Base-by-base conservation (phyloP, 441 rosid species). In the Manihot esculenta region DNA sequence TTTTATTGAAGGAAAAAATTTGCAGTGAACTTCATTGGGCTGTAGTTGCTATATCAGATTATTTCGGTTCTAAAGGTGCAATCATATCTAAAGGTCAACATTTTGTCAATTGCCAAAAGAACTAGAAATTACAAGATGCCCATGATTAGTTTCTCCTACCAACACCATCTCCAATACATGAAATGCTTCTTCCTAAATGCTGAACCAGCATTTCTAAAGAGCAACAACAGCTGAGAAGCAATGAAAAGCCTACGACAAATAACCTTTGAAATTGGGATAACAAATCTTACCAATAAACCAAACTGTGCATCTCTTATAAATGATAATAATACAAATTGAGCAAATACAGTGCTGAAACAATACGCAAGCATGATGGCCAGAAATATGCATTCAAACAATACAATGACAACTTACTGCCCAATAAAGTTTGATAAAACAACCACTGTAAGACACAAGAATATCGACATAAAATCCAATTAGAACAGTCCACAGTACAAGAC, bases 391-490 rank as follows among this genome's bases (percentile, higher is more conserved):
- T 64, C 20, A 47, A 30, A 64, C 49, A 44, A 64, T 42, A 54
- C 24, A 68, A 75, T 67, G 71, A 73, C 66, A 76, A 65, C 70
- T 35, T 24, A 70, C 57, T 57, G 42, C 67, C 62, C 38, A 50
- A 70, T 54, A 33, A 42, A 69, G 50, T 60, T 73, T 49, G 55
- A 77, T 38, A 72, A 51, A 57, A 70, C 70, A 60, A 76, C 67
- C 74, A 71, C 66, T 18, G 74, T 69, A 59, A 70, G 67, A 59
- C 79, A 77, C 74, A 76, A 68, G 74, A 70, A 35, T 75, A 77
- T 80, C 78, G 76, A 83, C 84, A 79, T 56, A 63, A 55, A 77
- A 81, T 64, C 80, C 77, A 83, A 85, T 85, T 79, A 79, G 85
- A 72, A 64, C 75, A 63, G 76, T 74, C 77, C 80, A 69, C 61